Conservation (phyloP, 257 asterid species). For the Striga asiatica region DNA sequence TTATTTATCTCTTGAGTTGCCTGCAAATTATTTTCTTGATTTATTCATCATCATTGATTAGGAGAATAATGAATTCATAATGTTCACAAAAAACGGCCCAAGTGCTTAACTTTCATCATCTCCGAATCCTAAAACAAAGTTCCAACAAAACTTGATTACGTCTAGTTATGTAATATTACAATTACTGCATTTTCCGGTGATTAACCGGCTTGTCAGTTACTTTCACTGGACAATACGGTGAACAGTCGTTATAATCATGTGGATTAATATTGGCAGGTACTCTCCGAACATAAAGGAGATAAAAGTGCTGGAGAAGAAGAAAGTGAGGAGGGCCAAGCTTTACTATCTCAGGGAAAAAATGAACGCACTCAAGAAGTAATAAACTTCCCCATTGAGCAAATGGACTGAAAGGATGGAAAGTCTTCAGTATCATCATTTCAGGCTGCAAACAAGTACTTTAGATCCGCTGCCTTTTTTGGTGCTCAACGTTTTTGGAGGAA, state of each 20-base stretch:
- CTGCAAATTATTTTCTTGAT: neutral
- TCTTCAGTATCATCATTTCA: conserved; percentile 6
- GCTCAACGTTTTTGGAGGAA: no score
- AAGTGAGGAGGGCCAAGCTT: conserved; percentile 94
- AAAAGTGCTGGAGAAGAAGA: conserved; percentile 84
- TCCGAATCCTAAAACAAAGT: neutral
- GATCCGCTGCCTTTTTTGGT: neutral
- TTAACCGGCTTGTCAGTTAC: neutral
- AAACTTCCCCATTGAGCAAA: conserved; percentile 16
- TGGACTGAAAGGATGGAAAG: conserved; percentile 23
- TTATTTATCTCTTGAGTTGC: neutral
- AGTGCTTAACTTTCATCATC: neutral
- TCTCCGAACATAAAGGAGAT: conserved; percentile 95
- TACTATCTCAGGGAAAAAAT: conserved; percentile 86
- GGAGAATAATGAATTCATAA: neutral
- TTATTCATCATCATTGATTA: neutral
- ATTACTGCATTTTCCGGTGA: neutral
- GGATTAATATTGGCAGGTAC: conserved; percentile 53
- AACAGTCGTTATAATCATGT: conserved; percentile 18
- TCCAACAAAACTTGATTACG: neutral
- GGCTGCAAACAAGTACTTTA: conserved; percentile 3
- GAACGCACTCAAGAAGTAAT: conserved; percentile 77
- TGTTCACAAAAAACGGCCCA: neutral
- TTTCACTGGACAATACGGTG: neutral
- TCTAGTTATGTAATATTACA: neutral